Conservation (phyloP, 1,284 basidiomycete genomes). For the Ceratobasidium sp. region DNA sequence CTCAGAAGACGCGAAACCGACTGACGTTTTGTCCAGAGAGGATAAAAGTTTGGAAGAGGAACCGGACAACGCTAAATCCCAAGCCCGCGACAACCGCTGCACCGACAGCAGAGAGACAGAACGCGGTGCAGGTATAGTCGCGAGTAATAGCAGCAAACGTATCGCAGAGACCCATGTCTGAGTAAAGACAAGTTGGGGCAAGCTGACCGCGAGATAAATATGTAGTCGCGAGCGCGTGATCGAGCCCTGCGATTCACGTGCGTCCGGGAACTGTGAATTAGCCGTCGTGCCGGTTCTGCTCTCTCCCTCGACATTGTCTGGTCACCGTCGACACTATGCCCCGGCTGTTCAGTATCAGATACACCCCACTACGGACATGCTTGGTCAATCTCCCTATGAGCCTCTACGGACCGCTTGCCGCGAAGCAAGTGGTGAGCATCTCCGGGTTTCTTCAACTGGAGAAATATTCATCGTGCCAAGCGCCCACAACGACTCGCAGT, state of each 20-base stretch:
- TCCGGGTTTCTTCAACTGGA: slow-evolving; percentile 14
- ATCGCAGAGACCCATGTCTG: slow-evolving; percentile 29
- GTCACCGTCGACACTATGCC: slow-evolving; percentile 45
- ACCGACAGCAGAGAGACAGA: slow-evolving; percentile 64
- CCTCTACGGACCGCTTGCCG: slow-evolving; percentile 88
- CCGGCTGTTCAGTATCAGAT: slow-evolving; percentile 77
- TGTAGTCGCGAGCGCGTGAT: slow-evolving; percentile 14
- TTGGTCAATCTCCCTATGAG: slow-evolving; percentile 93
- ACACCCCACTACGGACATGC: slow-evolving; percentile 82
- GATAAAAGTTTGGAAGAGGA: slow-evolving; percentile 77
- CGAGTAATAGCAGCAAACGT: slow-evolving; percentile 3
- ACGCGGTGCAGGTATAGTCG: slow-evolving; percentile 8
- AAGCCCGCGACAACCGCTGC: slow-evolving; percentile 67
- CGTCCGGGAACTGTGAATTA: slow-evolving; percentile 10
- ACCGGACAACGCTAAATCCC: slow-evolving; percentile 69
- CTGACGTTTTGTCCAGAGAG: slow-evolving; percentile 58
- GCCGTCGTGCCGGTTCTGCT: background rate
- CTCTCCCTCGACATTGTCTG: slow-evolving; percentile 11
- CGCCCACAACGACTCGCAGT: slow-evolving; percentile 89
- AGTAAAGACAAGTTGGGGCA: background rate
- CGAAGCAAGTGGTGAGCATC: slow-evolving; percentile 76
- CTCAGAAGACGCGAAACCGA: background rate
- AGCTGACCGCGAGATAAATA: background rate
- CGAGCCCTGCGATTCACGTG: slow-evolving; percentile 19
- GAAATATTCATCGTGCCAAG: slow-evolving; percentile 59